Base-by-base conservation (phyloP, 345 rosid species). In the Noccaea caerulescens region DNA sequence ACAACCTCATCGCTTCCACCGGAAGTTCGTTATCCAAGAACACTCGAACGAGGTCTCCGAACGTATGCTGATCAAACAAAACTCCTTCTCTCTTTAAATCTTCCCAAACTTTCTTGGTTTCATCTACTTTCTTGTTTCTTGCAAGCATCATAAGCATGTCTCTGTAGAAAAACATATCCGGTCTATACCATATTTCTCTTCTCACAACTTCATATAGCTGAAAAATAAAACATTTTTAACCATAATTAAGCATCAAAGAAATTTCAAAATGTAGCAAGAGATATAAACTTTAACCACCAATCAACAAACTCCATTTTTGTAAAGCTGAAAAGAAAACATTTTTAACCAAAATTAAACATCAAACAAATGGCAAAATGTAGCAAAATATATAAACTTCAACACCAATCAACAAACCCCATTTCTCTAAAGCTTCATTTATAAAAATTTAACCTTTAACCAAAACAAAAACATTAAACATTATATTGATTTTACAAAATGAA, bases 101-200 rank as follows among this genome's bases (percentile, higher is more conserved):
- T 75, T 81, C 84, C 97, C 96, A 89, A 33, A 89, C 95, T 72
- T 12, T 72, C 71, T 76, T 82, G 8, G 81, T 83, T 74, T 88
- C 90, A 3, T 80, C 87, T 25, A 84, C 87, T 58, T 77, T 88
- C 74, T 38, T 88, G 86, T 89, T 88, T 78, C 92, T 86, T 10
- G 98, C 98, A 41, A 91, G 96, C 96, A 85, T 84, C 87, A 89
- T 87, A 4, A 94, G 86, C 97, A 89, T 94, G 80, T 94, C 98
- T 75, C 98, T 79, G 78, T 86, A 85, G 53, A 91, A 85, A 72
- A 81, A 94, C 98, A 88, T 91, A 82, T 91, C 99, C 7, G 96
- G 96, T 68, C 85, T 78, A 11, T 88, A 91, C 97, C 99, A 94
- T 73, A 94, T 89, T 72, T 94, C 96, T 81, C 80, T 85, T 2